Conservation (phyloP, 352 stramenopile genomes). For the Phytophthora sojae region DNA sequence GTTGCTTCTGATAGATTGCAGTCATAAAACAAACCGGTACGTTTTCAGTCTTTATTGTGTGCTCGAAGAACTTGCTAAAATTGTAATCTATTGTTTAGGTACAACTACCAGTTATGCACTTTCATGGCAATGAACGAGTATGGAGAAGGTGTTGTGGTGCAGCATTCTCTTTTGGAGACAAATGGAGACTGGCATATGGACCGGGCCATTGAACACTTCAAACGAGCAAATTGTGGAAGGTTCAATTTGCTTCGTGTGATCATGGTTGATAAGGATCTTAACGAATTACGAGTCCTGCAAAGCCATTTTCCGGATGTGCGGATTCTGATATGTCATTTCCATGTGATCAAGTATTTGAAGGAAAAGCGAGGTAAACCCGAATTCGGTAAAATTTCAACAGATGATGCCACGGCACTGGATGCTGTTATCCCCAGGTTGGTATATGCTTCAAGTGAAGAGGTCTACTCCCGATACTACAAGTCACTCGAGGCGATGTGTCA, state of each 20-base stretch:
- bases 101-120: neutral
- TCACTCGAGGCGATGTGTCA: slow-evolving; percentile 7
- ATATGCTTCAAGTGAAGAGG: neutral
- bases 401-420: slow-evolving; percentile 22
- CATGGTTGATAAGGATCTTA: neutral
- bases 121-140: neutral
- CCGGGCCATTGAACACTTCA: neutral
- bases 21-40: neutral
- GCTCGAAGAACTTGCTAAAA: no score
- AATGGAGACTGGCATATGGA: neutral
- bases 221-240: neutral
- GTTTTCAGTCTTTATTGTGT: no score
- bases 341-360: slow-evolving; percentile 31
- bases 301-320: neutral
- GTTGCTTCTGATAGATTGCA: neutral
- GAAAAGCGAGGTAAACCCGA: slow-evolving; percentile 9
- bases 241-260: no score
- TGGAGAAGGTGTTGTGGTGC: neutral
- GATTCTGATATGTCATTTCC: slow-evolving; percentile 12
- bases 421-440: slow-evolving; percentile 31
- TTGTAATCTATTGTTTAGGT: neutral
- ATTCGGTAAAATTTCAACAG: slow-evolving; percentile 23
- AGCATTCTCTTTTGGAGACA: neutral
- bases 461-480: neutral
- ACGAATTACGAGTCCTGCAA: neutral